Base-by-base conservation (phyloP, 2,329 filamentous ascomycete species). In the Domatiomyces catenatus region DNA sequence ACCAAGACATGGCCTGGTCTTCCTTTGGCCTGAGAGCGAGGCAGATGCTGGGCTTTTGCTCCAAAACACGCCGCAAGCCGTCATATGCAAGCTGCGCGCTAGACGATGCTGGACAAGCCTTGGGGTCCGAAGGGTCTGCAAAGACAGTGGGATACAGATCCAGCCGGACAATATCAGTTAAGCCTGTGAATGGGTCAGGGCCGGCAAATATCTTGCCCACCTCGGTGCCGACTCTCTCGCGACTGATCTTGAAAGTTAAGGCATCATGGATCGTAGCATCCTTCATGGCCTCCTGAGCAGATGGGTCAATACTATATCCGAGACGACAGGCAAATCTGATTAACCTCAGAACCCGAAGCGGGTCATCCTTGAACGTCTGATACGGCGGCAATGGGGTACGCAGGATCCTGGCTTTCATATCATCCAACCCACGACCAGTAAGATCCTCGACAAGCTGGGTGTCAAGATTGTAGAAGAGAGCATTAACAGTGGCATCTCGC, bases 361-460 rank as follows among this genome's bases (percentile, higher is more conserved):
- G 92, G 61, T 96, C 90, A 62, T 96, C 90, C 64, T 82, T 87
- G 68, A 98, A 96, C 0, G 90, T 98, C 63, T 94, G 84, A 48
- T 86, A 81, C 20, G 90, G 89, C 48, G 88, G 83, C 43, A 96
- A 69, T 0, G 90, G 90, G 2, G 92, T 96, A 49, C 84, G 77
- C 56, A 98, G 88, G 47, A 89, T 70, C 54, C 78, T 77, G 1
- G 72, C 70, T 32, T 74, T 65, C 78, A 96, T 79, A 62, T 96
- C 90, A 6, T 75, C 63, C 36, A 93, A 70, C 0, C 92, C 90
- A 42, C 66, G 68, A 6, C 76, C 76, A 0, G 87, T 93, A 54
- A 93, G 84, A 64, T 98, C 92, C 65, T 96, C 90, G 36, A 96
- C 76, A 52, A 75, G 61, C 32, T 79, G 76, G 1, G 83, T 87